Conservation (phyloP, 352 stramenopile genomes). For the Phytophthora colocasiae region DNA sequence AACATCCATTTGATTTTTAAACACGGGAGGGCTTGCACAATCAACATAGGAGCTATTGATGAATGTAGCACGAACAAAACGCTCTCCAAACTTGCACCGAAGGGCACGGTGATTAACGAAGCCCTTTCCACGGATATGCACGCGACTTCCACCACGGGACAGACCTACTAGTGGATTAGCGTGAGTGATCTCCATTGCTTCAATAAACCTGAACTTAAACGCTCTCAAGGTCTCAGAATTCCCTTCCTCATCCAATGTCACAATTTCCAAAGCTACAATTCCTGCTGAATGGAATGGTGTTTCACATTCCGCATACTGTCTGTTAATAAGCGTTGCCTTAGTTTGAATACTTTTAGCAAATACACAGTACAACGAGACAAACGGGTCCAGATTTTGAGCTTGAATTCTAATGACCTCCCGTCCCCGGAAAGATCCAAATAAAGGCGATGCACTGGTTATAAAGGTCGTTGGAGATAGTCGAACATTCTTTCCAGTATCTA, state of each 20-base stretch:
- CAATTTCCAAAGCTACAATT: slow-evolving; percentile 29
- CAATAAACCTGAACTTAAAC: slow-evolving; percentile 49
- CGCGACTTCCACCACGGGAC: slow-evolving; percentile 35
- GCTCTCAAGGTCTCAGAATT: slow-evolving; percentile 6
- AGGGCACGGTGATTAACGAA: slow-evolving; percentile 44
- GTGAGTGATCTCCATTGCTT: slow-evolving; percentile 38
- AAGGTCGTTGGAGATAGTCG: slow-evolving; percentile 13
- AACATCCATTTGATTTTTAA: slow-evolving; percentile 18
- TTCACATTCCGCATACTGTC: slow-evolving; percentile 33
- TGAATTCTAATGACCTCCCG: slow-evolving; percentile 39
- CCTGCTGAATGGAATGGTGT: slow-evolving; percentile 34
- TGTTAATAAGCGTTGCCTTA: slow-evolving; percentile 8
- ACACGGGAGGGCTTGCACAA: slow-evolving; percentile 44
- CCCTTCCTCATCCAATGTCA: slow-evolving; percentile 4
- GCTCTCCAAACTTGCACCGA: slow-evolving; percentile 44
- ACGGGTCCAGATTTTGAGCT: slow-evolving; percentile 25
- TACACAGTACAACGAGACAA: slow-evolving; percentile 32
- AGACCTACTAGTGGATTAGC: slow-evolving; percentile 33
- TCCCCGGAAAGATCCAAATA: slow-evolving; percentile 40
- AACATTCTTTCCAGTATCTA: slow-evolving; percentile 31
- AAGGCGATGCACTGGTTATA: slow-evolving; percentile 23
- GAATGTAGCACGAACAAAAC: slow-evolving; percentile 24
- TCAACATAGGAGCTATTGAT: slow-evolving; percentile 37
- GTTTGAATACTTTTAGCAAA: slow-evolving; percentile 29
- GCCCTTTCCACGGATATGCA: slow-evolving; percentile 41